Base-by-base conservation (phyloP, 83 land plant genomes). In the Thuja plicata region DNA sequence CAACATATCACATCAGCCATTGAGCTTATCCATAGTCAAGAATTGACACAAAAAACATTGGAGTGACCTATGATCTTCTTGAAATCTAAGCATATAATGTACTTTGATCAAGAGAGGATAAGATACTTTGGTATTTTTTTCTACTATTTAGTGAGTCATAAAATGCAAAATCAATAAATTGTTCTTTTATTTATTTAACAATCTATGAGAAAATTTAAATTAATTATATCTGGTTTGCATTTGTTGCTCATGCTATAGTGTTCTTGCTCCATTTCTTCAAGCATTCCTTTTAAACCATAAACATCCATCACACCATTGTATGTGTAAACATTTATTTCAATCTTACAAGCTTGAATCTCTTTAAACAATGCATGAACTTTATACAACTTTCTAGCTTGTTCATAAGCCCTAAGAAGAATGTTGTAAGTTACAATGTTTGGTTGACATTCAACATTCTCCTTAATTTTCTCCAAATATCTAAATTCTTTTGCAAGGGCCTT, bases 301-400 rank as follows among this genome's bases (percentile, higher is more conserved):
- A 97, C 99, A 91, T 96, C 98, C 94, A 97, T 94, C n/a, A 97
- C 93, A 66, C 98, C 98, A 90, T 97, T 97, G 88, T 89, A 97
- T 4, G 99, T 96, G 86, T 88, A 96, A 27, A 91, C 88, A 91
- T 97, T 95, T 55, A 97, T 93, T 13, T 93, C 85, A 21, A 96
- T 84, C 46, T 92, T 90, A 86, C 92, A 91, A 71, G 88, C 90
- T n/a, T 93, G 90, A 45, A 96, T 94, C 86, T 97, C 98, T 87
- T 95, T 94, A 79, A 96, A 95, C 86, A 97, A 91, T 45, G 92
- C 87, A 60, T 96, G 91, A 19, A 96, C 97, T 89, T 93, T 95
- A 16, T 90, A 90, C 12, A 91, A 90, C 83, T 96, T 90, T 82
- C 91, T 81, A 21, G 94, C 94, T 85, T 96, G 98, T 66, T 98